Evolutionary conservation across 2,329 filamentous ascomycete genomes (phyloP).

Genomic region (Ophiostoma himal-ulmi): DNA sequence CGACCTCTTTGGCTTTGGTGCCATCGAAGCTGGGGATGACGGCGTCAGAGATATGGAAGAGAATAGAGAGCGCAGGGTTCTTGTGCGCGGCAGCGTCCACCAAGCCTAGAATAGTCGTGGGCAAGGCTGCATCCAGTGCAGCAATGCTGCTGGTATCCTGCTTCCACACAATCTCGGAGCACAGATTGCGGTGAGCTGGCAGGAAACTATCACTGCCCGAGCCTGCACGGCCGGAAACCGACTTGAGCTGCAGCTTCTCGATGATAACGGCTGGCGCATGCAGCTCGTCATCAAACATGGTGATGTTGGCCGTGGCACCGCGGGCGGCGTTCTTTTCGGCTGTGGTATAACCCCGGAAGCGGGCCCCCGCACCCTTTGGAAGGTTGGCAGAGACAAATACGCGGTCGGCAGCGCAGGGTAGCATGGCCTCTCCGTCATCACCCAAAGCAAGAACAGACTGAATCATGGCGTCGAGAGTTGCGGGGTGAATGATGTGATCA

Average conservation of each 20-base stretch:
- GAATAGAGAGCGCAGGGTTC: constrained; percentile 35
- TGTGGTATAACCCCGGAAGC: constrained; percentile 40
- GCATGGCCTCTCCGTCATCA: constrained; percentile 39
- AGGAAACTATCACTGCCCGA: constrained; percentile 36
- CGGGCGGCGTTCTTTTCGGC: constrained; percentile 34
- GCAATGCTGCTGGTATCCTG: constrained; percentile 33
- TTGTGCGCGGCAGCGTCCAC: constrained; percentile 38
- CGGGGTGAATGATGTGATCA: constrained; percentile 51
- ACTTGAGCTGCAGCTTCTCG: constrained; percentile 42
- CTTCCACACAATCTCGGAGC: constrained; percentile 45
- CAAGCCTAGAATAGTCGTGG: constrained; percentile 29
- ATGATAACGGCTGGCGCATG: constrained; percentile 38
- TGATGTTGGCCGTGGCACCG: constrained; percentile 40
- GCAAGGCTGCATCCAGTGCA: background rate
- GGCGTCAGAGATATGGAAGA: constrained; percentile 31
- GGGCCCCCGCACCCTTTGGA: constrained; percentile 31
- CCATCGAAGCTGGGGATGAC: background rate
- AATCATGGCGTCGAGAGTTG: constrained; percentile 52
- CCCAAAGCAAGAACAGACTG: constrained; percentile 47
- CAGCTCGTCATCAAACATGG: constrained; percentile 38
- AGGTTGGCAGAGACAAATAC: constrained; percentile 42
- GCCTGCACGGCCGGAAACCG: constrained; percentile 32
- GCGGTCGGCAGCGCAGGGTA: constrained; percentile 43
- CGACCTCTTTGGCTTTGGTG: background rate
- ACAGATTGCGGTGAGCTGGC: constrained; percentile 45